Evolutionary conservation across 1,284 basidiomycete species (phyloP), one percentile per base, ranked within the genome.

Genomic region (Chalciporus sp.): DNA sequence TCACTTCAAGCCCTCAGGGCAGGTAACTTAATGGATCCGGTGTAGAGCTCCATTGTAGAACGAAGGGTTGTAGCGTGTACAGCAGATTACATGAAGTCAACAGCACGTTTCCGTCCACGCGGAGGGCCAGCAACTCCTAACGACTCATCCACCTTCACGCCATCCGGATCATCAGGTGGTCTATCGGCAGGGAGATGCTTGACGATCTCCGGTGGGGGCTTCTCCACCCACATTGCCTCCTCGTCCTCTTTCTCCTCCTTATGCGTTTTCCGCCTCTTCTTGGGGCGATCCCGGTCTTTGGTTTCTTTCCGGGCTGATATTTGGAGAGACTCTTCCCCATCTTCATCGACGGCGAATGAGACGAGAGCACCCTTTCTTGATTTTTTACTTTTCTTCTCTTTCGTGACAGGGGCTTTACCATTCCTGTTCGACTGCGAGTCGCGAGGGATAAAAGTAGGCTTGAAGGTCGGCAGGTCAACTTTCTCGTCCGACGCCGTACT

Each of bases 361-460:
- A 90, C 79, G 9, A 89, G 74, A 10, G 79, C 77, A 17, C 59
- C 62, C 4, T 45, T 29, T 55, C 70, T 75, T 47, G 59, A 9
- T 69, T 59, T 74, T 60, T 74, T 74, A 52, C 66, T 71, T 50
- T 78, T 77, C 54, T 74, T 76, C 53, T 74, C 74, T 58, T 72
- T 75, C 9, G 66, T 48, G 20, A 52, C 46, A 16, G 49, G 58
- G 11, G 44, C 53, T 28, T 70, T 71, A 19, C 58, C 61, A 26
- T 69, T 74, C 20, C 41, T 45, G 49, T 73, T 74, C 19, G 61
- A 58, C 46, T 75, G 74, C 2, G 74, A 68, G 46, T 77, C 79
- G 1, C 85, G 82, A 9, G 84, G 83, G 11, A 92, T 85, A 62
- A 95, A 95, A 0, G 86, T 92, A 10, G 92, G 92, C 61, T 85